Evolutionary conservation across 441 rosid species (phyloP).

Genomic region (Hura crepitans): DNA sequence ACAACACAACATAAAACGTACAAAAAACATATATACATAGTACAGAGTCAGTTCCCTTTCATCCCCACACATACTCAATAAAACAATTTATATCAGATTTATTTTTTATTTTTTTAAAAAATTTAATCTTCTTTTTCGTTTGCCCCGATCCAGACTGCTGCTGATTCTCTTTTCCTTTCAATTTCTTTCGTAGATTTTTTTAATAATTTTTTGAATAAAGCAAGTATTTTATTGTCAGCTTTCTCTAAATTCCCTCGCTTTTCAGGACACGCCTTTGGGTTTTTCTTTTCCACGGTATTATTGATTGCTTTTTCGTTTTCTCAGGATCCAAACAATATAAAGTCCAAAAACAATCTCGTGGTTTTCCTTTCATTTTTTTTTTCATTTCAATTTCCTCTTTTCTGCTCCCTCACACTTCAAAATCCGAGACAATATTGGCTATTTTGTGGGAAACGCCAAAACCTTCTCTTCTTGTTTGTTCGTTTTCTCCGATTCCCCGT

Average conservation of each 20-base stretch:
- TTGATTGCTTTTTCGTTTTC: background rate
- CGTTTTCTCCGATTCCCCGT: too few relatives aligned
- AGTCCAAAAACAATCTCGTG: background rate
- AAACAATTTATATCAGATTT: background rate
- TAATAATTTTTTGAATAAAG: too few relatives aligned
- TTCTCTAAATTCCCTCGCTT: too few relatives aligned
- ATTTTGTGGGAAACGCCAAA: too few relatives aligned
- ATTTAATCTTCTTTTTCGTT: too few relatives aligned
- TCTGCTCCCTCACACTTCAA: background rate
- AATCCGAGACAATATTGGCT: background rate
- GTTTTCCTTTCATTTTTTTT: background rate
- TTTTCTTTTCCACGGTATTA: background rate
- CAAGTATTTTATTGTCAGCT: too few relatives aligned
- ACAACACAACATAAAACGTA: conserved; percentile 8
- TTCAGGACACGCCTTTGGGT: background rate
- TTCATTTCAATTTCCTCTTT: background rate
- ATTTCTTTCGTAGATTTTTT: too few relatives aligned
- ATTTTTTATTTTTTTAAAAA: background rate
- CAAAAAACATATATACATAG: conserved; percentile 2
- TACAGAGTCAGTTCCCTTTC: conserved; percentile 12
- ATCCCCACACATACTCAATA: background rate
- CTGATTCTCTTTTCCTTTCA: too few relatives aligned
- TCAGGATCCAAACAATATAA: background rate
- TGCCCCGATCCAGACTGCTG: too few relatives aligned
- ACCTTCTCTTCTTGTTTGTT: too few relatives aligned